These are phyloP conservation scores for Globisporangium rhizosaccharum DNA, from an alignment of 352 stramenopile genomes.

Conservation along the genomic window DNA sequence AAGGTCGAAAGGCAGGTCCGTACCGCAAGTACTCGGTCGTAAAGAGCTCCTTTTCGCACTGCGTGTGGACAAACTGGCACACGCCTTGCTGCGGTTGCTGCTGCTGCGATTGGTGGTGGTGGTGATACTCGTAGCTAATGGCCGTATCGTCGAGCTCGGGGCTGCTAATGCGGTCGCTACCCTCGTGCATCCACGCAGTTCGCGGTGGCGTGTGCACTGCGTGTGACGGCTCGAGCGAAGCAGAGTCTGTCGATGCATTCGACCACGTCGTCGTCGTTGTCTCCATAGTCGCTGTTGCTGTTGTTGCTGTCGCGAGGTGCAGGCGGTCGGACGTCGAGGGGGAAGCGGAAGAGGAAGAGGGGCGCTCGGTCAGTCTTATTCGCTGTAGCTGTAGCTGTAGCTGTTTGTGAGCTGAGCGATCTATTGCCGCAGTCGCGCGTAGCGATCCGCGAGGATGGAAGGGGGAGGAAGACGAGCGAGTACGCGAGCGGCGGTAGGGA, in stretches of 20 bases:
- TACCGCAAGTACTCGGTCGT: constrained; percentile 69
- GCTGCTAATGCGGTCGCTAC: constrained; percentile 14
- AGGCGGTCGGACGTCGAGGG: background rate
- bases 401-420: background rate
- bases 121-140: constrained; percentile 15
- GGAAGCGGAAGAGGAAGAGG: background rate
- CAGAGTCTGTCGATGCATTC: background rate
- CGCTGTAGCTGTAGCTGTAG: too few relatives aligned
- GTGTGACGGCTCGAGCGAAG: background rate
- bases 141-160: constrained; percentile 14
- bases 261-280: background rate
- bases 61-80: constrained; percentile 56
- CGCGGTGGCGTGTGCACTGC: background rate
- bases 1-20: constrained; percentile 1
- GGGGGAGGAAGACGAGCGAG: background rate
- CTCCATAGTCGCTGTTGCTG: background rate
- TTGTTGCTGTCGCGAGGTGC: too few relatives aligned
- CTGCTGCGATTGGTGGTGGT: background rate
- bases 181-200: background rate
- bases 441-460: background rate
- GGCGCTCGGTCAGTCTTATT: background rate
- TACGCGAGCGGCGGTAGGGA: background rate
- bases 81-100: background rate
- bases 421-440: background rate
- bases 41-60: constrained; percentile 75